These are phyloP conservation scores for Trichoderma sp. DNA, from an alignment of 2,329 filamentous ascomycete species.

Conservation along the genomic window DNA sequence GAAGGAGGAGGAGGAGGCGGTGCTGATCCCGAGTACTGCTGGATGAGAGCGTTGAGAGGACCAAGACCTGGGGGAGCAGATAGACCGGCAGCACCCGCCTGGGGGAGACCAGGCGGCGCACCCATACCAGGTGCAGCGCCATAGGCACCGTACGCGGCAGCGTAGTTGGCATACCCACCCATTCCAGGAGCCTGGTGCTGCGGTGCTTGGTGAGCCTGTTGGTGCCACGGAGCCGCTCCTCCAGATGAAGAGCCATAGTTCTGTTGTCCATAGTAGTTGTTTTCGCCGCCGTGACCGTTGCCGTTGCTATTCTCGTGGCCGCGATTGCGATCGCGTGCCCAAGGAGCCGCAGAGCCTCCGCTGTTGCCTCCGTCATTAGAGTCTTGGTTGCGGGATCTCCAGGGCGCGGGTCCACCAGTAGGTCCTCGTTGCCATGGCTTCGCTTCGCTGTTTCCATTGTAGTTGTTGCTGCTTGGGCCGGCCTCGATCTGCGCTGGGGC, in stretches of 20 bases:
- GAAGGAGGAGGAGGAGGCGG: conserved; percentile 62
- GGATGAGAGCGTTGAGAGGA: conserved; percentile 63
- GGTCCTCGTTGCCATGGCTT: conserved; percentile 90
- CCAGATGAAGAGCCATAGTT: conserved; percentile 26
- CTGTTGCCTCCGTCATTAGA: conserved; percentile 45
- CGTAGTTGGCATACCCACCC: conserved; percentile 56
- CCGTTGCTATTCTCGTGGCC: conserved; percentile 40
- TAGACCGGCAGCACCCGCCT: conserved; percentile 47
- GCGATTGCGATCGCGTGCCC: conserved; percentile 59
- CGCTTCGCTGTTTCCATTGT: conserved; percentile 50
- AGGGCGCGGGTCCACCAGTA: conserved; percentile 79
- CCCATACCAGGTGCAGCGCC: conserved; percentile 46
- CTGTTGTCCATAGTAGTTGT: conserved; percentile 31
- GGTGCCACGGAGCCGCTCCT: conserved; percentile 47
- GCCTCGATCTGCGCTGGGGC: conserved; percentile 83
- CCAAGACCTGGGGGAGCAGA: conserved; percentile 54
- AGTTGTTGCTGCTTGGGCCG: conserved; percentile 60
- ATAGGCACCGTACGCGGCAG: conserved; percentile 48
- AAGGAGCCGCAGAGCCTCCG: conserved; percentile 54
- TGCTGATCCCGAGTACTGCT: conserved; percentile 57
- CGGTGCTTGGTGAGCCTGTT: conserved; percentile 22
- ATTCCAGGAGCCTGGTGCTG: conserved; percentile 52
- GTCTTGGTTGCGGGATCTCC: conserved; percentile 59
- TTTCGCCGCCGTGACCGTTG: conserved; percentile 21
- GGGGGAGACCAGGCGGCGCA: conserved; percentile 40